Evolutionary conservation across 73 alveolate species (phyloP), one percentile per base, ranked within the genome.

Genomic region (Paramecium pentaurelia): DNA sequence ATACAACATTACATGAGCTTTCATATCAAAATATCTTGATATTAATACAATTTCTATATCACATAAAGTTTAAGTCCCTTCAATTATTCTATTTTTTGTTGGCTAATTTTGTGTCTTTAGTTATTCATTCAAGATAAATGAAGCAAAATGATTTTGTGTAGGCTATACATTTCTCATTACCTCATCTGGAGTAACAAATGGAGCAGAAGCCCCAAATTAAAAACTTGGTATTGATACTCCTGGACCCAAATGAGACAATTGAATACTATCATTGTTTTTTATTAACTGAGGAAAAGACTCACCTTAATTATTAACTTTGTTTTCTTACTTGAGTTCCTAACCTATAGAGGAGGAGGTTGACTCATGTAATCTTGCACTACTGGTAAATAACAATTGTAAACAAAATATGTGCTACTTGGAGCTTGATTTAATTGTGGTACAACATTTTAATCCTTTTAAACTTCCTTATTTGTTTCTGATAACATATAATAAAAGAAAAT

Each of bases 51-150:
- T 80, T 18, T 80, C 91, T 80, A 80, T 64, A 28, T 80, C 91
- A 80, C 91, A 80, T 0, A 80, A n/a, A 3, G 75, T 47, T 36
- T 80, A 32, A 44, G 91, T 80, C 49, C 91, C 91, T 64, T 80
- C 91, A 6, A 80, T 80, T 80, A 80, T 80, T 80, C 91, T 80
- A 47, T 80, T 80, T 80, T 58, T 80, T 6, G 75, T 80, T 47
- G 87, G 87, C 37, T 73, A 28, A n/a, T 37, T 34, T 18, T 73
- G 8, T 9, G 58, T 34, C 27, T 73, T 73, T 20, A 73, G 20
- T n/a, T 73, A 73, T 12, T 73, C 87, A 73, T 73, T 73, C 37
- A 73, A 37, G n/a, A 73, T 73, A 38, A 37, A 73, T 6, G 87
- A 73, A 16, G 87, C 87, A 73, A 73, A 73, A 37, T 73, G 58